Conservation (phyloP, 257 asterid species). For the Pogostemon cablin region DNA sequence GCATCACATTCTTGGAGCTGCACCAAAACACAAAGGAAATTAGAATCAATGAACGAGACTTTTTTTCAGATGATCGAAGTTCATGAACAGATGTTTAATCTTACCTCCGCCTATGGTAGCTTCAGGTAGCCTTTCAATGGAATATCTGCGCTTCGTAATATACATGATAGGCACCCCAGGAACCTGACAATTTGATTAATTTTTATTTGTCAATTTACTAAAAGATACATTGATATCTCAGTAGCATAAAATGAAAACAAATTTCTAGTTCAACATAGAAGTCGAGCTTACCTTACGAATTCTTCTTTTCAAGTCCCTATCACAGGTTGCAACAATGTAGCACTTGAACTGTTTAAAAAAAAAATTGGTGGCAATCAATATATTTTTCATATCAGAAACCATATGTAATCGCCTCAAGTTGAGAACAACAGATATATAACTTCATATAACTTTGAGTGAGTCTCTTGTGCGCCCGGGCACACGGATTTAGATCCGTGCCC, state of each 20-base stretch:
- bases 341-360: constrained; percentile 75
- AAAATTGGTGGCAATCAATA: constrained; percentile 25
- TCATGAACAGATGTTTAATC: constrained; percentile 2
- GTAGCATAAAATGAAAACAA: neutral
- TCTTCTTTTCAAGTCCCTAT: constrained; percentile 94
- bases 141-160: constrained; percentile 71
- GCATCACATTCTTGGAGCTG: constrained; percentile 81
- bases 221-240: neutral
- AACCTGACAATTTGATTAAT: constrained; percentile 47
- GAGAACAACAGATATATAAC: neutral
- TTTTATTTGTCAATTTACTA: constrained; percentile 11
- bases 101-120: constrained; percentile 97
- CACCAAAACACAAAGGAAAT: constrained; percentile 27
- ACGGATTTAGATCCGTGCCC: no score
- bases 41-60: neutral
- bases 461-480: no score
- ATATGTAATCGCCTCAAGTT: constrained; percentile 19
- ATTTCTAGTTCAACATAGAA: neutral
- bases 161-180: constrained; percentile 99
- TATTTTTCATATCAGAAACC: neutral
- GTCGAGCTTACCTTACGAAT: constrained; percentile 71
- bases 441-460: neutral
- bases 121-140: constrained; percentile 91
- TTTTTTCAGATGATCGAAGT: neutral
- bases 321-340: constrained; percentile 97